phyloP scores from a whole-genome alignment of 148 eudicot genomes.

The Chenopodium suecicum region DNA sequence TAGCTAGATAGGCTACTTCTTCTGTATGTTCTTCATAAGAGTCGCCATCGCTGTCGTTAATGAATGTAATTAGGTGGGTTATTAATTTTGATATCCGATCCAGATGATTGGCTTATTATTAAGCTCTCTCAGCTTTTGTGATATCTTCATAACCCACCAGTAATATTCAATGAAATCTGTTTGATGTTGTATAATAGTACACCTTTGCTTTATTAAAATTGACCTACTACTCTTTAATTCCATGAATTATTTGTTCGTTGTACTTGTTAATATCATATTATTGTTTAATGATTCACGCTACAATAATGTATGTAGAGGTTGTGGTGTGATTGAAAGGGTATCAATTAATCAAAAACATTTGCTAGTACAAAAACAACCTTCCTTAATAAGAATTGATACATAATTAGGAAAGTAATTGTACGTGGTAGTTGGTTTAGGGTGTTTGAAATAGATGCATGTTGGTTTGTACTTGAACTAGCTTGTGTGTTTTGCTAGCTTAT shows the following conservation, averaged over 20 bases:
- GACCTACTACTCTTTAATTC: background rate
- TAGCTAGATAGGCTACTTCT: background rate
- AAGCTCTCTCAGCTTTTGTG: constrained; percentile 5
- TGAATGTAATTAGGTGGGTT: constrained; percentile 26
- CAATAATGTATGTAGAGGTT: background rate
- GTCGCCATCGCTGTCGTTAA: constrained; percentile 6
- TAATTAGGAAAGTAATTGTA: too few relatives aligned
- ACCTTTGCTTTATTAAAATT: background rate
- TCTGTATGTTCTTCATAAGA: constrained; percentile 7
- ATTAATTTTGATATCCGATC: background rate
- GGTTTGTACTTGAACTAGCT: too few relatives aligned
- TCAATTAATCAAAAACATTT: too few relatives aligned
- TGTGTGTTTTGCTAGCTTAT: too few relatives aligned
- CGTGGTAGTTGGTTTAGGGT: too few relatives aligned
- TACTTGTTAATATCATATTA: background rate
- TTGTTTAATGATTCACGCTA: background rate
- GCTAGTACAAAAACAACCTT: too few relatives aligned
- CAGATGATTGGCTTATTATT: background rate
- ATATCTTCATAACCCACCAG: constrained; percentile 8
- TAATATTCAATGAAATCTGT: background rate
- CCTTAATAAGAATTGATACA: too few relatives aligned
- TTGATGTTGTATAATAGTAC: background rate
- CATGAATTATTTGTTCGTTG: background rate
- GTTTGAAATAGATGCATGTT: too few relatives aligned
- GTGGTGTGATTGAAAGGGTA: background rate